Percentiles rank a stretch among this genome's conserved stretches.
These are phyloP conservation scores for Rhododendron vialii DNA, from an alignment of 148 eudicot species.

Conservation along the genomic window DNA sequence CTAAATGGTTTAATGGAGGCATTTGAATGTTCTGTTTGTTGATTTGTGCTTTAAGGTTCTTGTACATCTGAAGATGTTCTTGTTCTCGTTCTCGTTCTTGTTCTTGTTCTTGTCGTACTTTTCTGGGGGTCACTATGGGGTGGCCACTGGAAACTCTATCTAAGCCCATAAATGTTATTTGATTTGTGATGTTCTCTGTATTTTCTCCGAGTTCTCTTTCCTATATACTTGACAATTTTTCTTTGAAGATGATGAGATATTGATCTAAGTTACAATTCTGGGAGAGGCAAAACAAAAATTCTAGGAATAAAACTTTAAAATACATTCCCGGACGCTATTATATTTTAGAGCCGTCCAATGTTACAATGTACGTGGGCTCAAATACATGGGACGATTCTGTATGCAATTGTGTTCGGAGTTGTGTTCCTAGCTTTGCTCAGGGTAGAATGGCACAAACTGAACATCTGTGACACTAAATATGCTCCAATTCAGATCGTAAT, in stretches of 20 bases:
- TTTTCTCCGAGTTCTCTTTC: neutral
- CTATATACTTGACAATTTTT: neutral
- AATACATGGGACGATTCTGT: too few species aligned
- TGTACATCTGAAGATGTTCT: neutral
- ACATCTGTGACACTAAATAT: too few species aligned
- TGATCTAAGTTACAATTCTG: neutral
- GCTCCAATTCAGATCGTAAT: too few species aligned
- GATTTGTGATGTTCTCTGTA: neutral
- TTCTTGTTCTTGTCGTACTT: neutral
- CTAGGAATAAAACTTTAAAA: too few species aligned
- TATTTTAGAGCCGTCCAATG: too few species aligned
- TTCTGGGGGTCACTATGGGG: constrained; percentile 14
- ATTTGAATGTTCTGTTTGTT: neutral
- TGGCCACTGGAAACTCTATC: constrained; percentile 4
- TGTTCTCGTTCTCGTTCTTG: neutral
- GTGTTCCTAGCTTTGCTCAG: too few species aligned
- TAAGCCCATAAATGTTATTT: neutral
- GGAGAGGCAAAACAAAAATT: neutral
- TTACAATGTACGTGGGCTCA: too few species aligned
- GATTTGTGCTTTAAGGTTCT: neutral
- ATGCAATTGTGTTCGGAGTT: too few species aligned
- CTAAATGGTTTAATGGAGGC: neutral
- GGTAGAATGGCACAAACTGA: too few species aligned
- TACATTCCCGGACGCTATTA: too few species aligned
- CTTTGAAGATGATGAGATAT: neutral